Conservation (phyloP, 345 rosid species). For the Cardiospermum halicacabum region DNA sequence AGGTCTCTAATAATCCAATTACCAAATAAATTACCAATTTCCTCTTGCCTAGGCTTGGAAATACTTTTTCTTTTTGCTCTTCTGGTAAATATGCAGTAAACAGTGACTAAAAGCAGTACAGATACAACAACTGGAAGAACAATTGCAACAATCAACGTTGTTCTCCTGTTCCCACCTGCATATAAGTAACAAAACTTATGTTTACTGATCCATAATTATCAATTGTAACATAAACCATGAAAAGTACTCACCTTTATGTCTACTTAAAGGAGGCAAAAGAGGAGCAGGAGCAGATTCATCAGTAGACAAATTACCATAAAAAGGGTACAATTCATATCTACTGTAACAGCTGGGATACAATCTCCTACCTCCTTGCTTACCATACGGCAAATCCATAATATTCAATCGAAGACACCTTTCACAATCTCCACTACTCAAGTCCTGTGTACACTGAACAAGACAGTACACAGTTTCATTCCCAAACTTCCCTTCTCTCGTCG, state of each 20-base stretch:
- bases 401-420: slow-evolving; percentile 16
- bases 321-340: slow-evolving; percentile 24
- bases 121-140: slow-evolving; percentile 24
- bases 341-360: slow-evolving; percentile 30
- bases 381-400: not conserved
- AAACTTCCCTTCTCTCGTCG: slow-evolving; percentile 1
- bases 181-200: no score
- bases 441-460: slow-evolving; percentile 28
- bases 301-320: slow-evolving; percentile 7
- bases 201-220: no score
- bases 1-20: not conserved
- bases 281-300: not conserved
- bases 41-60: slow-evolving; percentile 13
- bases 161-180: slow-evolving; percentile 29
- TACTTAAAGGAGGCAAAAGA: not conserved
- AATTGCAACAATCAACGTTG: slow-evolving; percentile 22
- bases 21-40: slow-evolving; percentile 24
- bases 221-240: no score
- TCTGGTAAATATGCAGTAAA: slow-evolving; percentile 26
- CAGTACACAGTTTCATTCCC: not conserved
- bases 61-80: slow-evolving; percentile 25
- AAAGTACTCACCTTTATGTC: no score
- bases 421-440: slow-evolving; percentile 13
- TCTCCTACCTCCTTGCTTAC: slow-evolving; percentile 19
- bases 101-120: slow-evolving; percentile 21